Evolutionary conservation across 345 rosid genomes (phyloP).

Genomic region (Aurinia saxatilis): DNA sequence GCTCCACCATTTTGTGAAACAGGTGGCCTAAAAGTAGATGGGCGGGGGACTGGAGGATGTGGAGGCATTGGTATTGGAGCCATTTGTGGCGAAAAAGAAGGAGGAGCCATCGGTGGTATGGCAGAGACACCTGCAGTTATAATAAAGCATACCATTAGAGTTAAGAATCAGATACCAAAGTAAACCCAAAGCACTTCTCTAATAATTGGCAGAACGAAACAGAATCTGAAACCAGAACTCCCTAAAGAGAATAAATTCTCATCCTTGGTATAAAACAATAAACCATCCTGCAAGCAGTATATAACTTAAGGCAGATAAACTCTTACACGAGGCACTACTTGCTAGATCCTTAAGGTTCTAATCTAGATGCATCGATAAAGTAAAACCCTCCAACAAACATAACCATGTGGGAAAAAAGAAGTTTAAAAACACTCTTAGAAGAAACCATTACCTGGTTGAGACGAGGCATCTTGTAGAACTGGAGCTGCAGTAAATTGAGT

Average conservation of each 20-base stretch:
- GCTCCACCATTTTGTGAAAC: conserved; percentile 55
- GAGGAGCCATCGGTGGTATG: conserved; percentile 29
- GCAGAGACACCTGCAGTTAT: conserved; percentile 23
- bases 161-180: not conserved
- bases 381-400: not conserved
- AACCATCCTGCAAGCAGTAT: not conserved
- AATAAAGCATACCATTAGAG: not conserved
- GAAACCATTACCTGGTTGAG: conserved; percentile 23
- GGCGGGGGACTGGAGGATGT: conserved; percentile 42
- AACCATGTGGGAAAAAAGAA: not conserved
- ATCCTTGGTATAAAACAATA: too few species aligned
- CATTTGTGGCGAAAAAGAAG: conserved; percentile 42
- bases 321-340: not conserved
- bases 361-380: not conserved
- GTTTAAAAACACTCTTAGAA: too few species aligned
- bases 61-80: conserved; percentile 53
- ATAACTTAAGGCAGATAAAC: too few species aligned
- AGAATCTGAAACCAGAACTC: not conserved
- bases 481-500: conserved; percentile 28
- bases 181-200: not conserved
- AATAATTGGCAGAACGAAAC: not conserved
- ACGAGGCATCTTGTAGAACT: conserved; percentile 22
- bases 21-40: conserved; percentile 51
- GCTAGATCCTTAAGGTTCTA: not conserved
- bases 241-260: not conserved